Evolutionary conservation across 164 flowering plant species (phyloP).

Genomic region (Kalanchoe fedtschenkoi): DNA sequence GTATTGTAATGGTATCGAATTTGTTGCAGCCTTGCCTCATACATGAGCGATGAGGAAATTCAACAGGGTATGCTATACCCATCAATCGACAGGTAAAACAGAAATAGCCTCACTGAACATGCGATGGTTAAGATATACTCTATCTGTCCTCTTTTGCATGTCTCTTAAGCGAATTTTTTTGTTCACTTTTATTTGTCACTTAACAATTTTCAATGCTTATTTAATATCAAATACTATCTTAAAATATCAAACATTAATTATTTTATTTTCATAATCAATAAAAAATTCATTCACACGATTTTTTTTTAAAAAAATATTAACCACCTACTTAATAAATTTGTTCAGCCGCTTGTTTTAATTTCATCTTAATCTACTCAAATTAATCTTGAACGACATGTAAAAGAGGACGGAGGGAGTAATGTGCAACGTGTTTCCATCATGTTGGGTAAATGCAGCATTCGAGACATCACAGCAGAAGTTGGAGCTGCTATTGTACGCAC

Average conservation of each 20-base stretch:
- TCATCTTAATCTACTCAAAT: no score
- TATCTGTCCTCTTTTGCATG: no score
- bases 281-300: background rate
- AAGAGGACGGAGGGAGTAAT: no score
- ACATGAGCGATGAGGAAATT: constrained; percentile 83
- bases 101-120: background rate
- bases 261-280: no score
- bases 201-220: no score
- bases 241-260: no score
- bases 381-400: no score
- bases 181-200: no score
- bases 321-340: no score
- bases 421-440: background rate
- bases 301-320: background rate
- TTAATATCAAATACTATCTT: no score
- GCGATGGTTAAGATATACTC: background rate
- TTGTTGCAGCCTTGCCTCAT: constrained; percentile 82
- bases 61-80: constrained; percentile 76
- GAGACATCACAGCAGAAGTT: constrained; percentile 87
- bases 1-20: background rate
- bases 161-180: no score
- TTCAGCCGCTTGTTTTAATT: no score
- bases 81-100: constrained; percentile 54
- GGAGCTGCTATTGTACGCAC: constrained; percentile 84
- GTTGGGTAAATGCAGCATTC: constrained; percentile 43